Conservation (phyloP, 2,329 filamentous ascomycete species). For the Myotisia sp. region DNA sequence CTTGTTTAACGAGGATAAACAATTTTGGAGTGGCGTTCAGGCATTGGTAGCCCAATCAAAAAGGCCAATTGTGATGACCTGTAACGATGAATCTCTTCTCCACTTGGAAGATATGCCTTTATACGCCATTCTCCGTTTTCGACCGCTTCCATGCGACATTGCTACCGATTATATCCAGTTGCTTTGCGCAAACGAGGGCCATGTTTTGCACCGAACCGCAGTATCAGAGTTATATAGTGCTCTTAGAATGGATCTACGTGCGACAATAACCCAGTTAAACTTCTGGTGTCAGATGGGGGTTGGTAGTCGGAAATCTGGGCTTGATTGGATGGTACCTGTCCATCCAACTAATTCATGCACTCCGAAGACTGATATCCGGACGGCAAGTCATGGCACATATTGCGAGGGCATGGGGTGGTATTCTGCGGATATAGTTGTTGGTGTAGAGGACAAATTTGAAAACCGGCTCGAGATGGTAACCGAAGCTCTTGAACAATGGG, state of each 20-base stretch:
- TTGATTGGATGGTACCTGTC: slow-evolving; percentile 75
- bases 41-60: slow-evolving; percentile 70
- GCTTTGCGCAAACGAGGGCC: slow-evolving; percentile 77
- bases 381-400: slow-evolving; percentile 72
- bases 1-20: slow-evolving; percentile 86
- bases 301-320: slow-evolving; percentile 71
- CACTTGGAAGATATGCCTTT: slow-evolving; percentile 61
- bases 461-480: slow-evolving; percentile 49
- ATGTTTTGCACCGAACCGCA: slow-evolving; percentile 54
- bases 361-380: slow-evolving; percentile 42
- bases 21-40: slow-evolving; percentile 78
- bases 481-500: slow-evolving; percentile 55
- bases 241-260: slow-evolving; percentile 59
- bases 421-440: slow-evolving; percentile 43
- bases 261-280: slow-evolving; percentile 67
- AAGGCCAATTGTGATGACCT: slow-evolving; percentile 86
- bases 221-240: slow-evolving; percentile 56
- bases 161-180: slow-evolving; percentile 69
- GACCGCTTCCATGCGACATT: slow-evolving; percentile 48
- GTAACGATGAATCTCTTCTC: slow-evolving; percentile 77
- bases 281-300: slow-evolving; percentile 97
- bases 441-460: slow-evolving; percentile 27
- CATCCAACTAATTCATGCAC: slow-evolving; percentile 61
- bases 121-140: slow-evolving; percentile 71
- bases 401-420: slow-evolving; percentile 62